Base-by-base conservation (phyloP, 2,329 filamentous ascomycete genomes). In the Penicillium sclerotigenum region DNA sequence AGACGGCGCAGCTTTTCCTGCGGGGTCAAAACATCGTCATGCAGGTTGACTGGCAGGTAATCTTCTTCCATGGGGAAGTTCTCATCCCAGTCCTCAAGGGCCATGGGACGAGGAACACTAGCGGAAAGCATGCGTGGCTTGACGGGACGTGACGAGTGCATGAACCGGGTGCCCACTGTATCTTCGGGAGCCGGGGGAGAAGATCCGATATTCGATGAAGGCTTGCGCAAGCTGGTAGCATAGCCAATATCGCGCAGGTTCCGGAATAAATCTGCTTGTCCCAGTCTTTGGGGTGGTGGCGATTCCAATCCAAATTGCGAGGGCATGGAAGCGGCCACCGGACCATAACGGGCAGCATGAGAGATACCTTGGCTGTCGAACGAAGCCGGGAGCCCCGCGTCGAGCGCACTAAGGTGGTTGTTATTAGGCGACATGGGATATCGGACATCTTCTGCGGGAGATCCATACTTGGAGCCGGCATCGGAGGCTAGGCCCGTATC, bases 321-420 rank as follows among this genome's bases (percentile, higher is more conserved):
- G 10, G 94, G 94, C 11, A 97, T 89, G 0, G 93, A 97, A 0
- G 92, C 90, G 8, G 93, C 92, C 74, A 95, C 91, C 0, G 92
- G 91, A 0, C 90, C 94, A 71, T 92, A 91, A 57, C 91, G 86
- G 18, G 93, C 92, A 59, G 91, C 91, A 71, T 93, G 90, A 11
- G 92, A 97, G 51, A 97, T 90, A 47, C 92, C 93, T 68, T 97
- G 94, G 66, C 91, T 96, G 74, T 97, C 94, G 72, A 97, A 97
- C 0, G 93, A 97, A 9, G 92, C 90, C 1, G 94, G 94, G 9
- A 97, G 83, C 16, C 91, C 91, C 2, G 91, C 94, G 76, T 97
- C 93, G 60, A 97, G 83, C 14, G 95, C 90, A n/a, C 90, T 94
- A n/a, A 96, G 87, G 51, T 85, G 84, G 64, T 80, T 81, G 49